Percentiles rank a stretch among this genome's conserved stretches.
Conservation (phyloP, 1,284 basidiomycete genomes). For the Apiotrichum sp. region DNA sequence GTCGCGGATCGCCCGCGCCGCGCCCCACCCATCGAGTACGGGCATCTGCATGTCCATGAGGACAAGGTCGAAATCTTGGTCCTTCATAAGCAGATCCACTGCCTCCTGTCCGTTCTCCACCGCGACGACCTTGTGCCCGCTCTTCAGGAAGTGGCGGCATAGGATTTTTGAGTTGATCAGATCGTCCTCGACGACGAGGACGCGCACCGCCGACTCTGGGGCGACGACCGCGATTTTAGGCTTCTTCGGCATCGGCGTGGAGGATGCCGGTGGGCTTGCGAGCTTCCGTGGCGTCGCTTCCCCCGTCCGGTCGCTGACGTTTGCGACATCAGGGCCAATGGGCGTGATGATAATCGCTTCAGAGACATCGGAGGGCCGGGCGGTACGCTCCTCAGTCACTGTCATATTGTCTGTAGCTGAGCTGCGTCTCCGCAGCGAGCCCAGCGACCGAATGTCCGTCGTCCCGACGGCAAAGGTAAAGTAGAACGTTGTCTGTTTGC, state of each 20-base stretch:
- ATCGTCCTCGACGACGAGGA: slow-evolving; percentile 68
- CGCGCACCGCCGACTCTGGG: slow-evolving; percentile 47
- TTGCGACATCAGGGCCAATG: background rate
- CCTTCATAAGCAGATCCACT: slow-evolving; percentile 57
- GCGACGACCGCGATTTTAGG: slow-evolving; percentile 9
- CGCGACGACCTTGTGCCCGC: slow-evolving; percentile 62
- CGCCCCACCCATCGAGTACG: slow-evolving; percentile 69
- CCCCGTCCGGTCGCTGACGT: background rate
- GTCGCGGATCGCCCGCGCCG: slow-evolving; percentile 63
- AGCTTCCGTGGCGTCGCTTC: background rate
- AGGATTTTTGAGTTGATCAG: slow-evolving; percentile 70
- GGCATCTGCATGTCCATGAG: slow-evolving; percentile 91
- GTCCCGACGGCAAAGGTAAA: slow-evolving; percentile 38
- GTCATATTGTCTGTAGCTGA: background rate
- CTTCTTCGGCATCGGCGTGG: background rate
- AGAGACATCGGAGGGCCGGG: no score
- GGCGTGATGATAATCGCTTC: no score
- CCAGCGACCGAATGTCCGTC: background rate
- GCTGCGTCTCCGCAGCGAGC: no score
- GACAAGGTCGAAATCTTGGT: slow-evolving; percentile 60
- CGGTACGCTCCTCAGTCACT: no score
- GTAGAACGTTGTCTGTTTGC: slow-evolving; percentile 63
- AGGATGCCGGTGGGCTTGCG: background rate
- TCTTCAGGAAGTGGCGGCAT: slow-evolving; percentile 61
- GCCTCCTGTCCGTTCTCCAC: slow-evolving; percentile 74